Base-by-base conservation (phyloP, 352 stramenopile genomes). In the Globisporangium lucens region DNA sequence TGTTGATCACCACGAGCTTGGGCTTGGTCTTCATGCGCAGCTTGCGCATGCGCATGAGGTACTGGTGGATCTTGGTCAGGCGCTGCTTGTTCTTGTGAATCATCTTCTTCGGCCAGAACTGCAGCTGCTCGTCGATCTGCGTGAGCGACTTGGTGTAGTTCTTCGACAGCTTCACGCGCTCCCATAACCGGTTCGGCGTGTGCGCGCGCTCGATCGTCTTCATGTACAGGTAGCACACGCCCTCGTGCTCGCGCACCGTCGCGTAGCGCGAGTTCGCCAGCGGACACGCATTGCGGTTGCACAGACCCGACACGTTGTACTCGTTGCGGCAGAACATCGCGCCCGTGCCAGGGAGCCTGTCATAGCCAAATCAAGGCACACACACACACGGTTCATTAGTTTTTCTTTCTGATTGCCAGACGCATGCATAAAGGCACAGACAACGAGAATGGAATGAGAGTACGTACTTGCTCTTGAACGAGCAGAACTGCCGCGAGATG, bases 1-100 rank as follows among this genome's bases (percentile, higher is more conserved):
- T 97, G 79, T 98, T 97, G 43, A 98, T 95, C n/a, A 95, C 84
- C 29, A 97, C 89, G 51, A 98, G 82, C 72, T 98, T 98, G 12
- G 95, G 95, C 76, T 91, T 92, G 61, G 92, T 97, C 74, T 98
- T 98, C 56, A 99, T 82, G 62, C 97, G 95, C 63, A 99, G 82
- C 84, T 99, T 99, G 6, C 98, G 88, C 97, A 99, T 99, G 61
- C 97, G 87, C 75, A 99, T 98, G 63, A 99, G 82, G 74, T 99
- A 99, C 84, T 99, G 97, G 79, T 99, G 95, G 75, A 99, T 99
- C 79, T 99, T 99, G 41, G 97, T 99, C 52, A 99, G 86, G 41
- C 98, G 84, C 85, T 99, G 97, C 75, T 99, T 99, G 88, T 98
- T 99, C 71, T 97, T 93, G 89, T 99, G 96, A 51, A 99, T 85